A percentile compares a stretch with the other conserved stretches of the same genome.
Evolutionary conservation across 2,329 filamentous ascomycete genomes (phyloP).

Genomic region (Esteya vermicola): DNA sequence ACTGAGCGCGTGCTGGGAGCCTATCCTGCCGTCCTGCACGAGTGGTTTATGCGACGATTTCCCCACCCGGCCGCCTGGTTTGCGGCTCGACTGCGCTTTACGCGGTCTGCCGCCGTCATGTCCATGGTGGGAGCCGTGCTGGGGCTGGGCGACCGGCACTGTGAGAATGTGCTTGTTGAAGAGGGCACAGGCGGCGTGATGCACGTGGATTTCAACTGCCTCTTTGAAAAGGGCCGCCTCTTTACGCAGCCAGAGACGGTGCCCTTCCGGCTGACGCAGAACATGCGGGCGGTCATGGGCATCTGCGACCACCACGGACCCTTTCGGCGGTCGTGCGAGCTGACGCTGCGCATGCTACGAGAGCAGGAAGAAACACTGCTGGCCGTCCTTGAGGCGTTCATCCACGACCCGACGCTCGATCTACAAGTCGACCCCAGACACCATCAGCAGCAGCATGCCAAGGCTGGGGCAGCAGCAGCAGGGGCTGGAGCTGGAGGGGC

Average conservation of each 20-base stretch:
- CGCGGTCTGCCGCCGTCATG: constrained; percentile 92
- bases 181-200: constrained; percentile 87
- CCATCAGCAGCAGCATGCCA: constrained; percentile 40
- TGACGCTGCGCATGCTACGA: constrained; percentile 70
- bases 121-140: constrained; percentile 98
- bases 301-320: constrained; percentile 88
- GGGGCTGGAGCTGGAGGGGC: too few species aligned
- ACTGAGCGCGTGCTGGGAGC: constrained; percentile 46
- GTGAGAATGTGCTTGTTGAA: constrained; percentile 91
- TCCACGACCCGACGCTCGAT: constrained; percentile 93
- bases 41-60: constrained; percentile 94
- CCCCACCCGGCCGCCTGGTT: constrained; percentile 91
- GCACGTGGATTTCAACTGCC: constrained; percentile 98
- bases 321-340: constrained; percentile 79
- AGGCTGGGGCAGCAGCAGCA: constrained; percentile 33
- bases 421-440: constrained; percentile 44
- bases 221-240: constrained; percentile 94
- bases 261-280: constrained; percentile 93
- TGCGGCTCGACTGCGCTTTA: constrained; percentile 73
- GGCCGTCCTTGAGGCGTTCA: constrained; percentile 92
- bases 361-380: constrained; percentile 94
- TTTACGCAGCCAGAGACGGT: constrained; percentile 92
- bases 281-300: constrained; percentile 97
- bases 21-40: constrained; percentile 73
- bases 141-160: constrained; percentile 85